Percentiles rank a stretch among this genome's conserved stretches.
Conservation (phyloP, 495 filamentous ascomycete species). For the Neurospora sp. region DNA sequence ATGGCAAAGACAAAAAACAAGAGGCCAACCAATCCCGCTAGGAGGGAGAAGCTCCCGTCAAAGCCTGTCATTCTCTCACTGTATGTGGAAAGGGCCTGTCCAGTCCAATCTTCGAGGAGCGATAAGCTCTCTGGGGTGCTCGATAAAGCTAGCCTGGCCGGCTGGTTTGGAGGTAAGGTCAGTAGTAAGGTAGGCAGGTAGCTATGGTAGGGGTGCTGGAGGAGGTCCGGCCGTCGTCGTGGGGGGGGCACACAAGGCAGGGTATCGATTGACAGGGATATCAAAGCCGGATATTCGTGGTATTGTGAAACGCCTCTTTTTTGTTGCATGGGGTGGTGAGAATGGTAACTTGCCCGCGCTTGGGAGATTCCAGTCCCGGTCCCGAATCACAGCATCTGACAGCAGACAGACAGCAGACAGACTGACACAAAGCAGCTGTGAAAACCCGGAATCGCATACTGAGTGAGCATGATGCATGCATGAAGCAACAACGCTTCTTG, state of each 20-base stretch:
- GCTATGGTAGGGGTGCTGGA: neutral
- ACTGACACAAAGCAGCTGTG: neutral
- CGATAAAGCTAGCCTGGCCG: neutral
- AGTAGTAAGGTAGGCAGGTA: neutral
- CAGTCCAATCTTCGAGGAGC: neutral
- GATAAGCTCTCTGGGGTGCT: neutral
- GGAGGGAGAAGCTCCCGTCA: neutral
- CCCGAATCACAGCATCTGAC: neutral
- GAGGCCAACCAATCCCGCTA: neutral
- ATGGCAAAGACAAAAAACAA: neutral
- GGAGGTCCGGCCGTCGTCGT: neutral
- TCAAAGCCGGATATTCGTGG: neutral
- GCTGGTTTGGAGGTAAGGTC: neutral
- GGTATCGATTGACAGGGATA: neutral
- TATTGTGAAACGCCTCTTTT: neutral
- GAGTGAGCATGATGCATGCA: neutral
- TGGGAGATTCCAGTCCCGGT: neutral
- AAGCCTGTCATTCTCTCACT: neutral
- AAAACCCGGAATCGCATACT: neutral
- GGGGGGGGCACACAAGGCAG: neutral
- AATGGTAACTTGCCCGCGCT: neutral
- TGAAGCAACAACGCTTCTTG: neutral
- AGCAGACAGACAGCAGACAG: neutral
- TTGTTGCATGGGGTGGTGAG: neutral
- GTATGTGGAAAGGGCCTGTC: neutral